These are phyloP conservation scores for Vigna angularis DNA, from an alignment of 306 rosid species.

Conservation along the genomic window DNA sequence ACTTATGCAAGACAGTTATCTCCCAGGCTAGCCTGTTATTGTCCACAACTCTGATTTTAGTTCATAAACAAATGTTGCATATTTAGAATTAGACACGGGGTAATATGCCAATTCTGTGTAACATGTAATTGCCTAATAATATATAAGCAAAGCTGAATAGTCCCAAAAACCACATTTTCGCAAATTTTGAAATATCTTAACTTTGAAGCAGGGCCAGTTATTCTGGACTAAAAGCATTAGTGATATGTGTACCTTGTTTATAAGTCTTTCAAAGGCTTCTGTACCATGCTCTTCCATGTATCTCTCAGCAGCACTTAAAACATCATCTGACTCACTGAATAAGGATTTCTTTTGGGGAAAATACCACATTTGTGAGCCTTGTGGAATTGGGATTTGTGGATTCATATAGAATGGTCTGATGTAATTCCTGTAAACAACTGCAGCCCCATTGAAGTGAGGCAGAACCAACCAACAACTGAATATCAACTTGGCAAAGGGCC, in stretches of 20 bases:
- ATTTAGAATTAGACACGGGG: not conserved
- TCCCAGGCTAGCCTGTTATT: not conserved
- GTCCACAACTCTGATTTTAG: not conserved
- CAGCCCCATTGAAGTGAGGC: slow-evolving; percentile 94
- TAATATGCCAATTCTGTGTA: not conserved
- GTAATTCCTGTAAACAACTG: slow-evolving; percentile 76
- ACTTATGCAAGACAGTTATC: not conserved
- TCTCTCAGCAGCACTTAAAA: slow-evolving; percentile 82
- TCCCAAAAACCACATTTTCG: not conserved
- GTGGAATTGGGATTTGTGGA: slow-evolving; percentile 63
- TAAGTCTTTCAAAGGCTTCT: slow-evolving; percentile 82
- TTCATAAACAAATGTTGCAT: not conserved
- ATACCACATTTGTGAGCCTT: slow-evolving; percentile 70
- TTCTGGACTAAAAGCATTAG: not conserved
- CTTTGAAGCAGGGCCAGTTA: not conserved
- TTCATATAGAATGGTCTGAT: slow-evolving; percentile 83
- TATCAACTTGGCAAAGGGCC: slow-evolving; percentile 88
- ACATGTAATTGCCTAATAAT: not conserved
- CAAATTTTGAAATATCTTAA: not conserved
- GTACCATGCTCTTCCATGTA: slow-evolving; percentile 81
- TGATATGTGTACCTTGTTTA: slow-evolving; percentile 60
- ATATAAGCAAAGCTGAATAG: not conserved
- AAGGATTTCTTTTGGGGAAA: slow-evolving; percentile 70
- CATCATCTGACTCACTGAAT: slow-evolving; percentile 69
- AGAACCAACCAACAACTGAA: slow-evolving; percentile 89